Percentiles rank a stretch among this genome's conserved stretches.
These are phyloP conservation scores for Citrullus colocynthis DNA, from an alignment of 306 rosid genomes.

Conservation along the genomic window DNA sequence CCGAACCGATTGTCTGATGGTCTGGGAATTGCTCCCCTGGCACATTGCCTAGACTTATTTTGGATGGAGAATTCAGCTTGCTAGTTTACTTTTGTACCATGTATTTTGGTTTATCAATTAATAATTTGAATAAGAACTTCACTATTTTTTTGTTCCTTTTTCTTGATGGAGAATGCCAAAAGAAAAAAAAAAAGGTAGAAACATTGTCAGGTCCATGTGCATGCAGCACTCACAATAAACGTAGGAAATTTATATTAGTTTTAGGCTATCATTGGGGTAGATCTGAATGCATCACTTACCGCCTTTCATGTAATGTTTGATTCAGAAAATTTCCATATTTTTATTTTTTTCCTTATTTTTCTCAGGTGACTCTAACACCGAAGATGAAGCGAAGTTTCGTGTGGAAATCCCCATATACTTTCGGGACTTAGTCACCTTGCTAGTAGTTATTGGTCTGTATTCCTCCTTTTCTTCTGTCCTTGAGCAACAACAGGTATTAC, in stretches of 20 bases:
- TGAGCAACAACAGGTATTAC: slow-evolving; percentile 64
- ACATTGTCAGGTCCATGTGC: background rate
- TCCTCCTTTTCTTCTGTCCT: slow-evolving; percentile 43
- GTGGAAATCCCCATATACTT: slow-evolving; percentile 35
- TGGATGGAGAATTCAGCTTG: background rate
- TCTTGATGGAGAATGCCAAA: background rate
- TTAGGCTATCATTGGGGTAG: background rate
- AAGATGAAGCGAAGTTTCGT: slow-evolving; percentile 44
- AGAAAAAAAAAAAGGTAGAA: background rate
- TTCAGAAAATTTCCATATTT: background rate
- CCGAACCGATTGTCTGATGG: background rate
- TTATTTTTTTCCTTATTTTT: slow-evolving; percentile 10
- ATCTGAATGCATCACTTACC: background rate
- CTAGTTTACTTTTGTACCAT: background rate
- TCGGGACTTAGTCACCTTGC: slow-evolving; percentile 40
- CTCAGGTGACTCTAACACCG: slow-evolving; percentile 62
- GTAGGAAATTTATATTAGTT: background rate
- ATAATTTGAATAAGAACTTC: background rate
- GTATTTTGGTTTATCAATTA: background rate
- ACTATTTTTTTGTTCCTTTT: background rate
- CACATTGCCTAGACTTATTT: background rate
- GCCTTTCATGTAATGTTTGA: background rate
- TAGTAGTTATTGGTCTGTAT: slow-evolving; percentile 45
- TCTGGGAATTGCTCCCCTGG: background rate
- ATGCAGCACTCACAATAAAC: background rate